Evolutionary conservation across 2,329 filamentous ascomycete genomes (phyloP).

Genomic region (Corynespora cassiicola): DNA sequence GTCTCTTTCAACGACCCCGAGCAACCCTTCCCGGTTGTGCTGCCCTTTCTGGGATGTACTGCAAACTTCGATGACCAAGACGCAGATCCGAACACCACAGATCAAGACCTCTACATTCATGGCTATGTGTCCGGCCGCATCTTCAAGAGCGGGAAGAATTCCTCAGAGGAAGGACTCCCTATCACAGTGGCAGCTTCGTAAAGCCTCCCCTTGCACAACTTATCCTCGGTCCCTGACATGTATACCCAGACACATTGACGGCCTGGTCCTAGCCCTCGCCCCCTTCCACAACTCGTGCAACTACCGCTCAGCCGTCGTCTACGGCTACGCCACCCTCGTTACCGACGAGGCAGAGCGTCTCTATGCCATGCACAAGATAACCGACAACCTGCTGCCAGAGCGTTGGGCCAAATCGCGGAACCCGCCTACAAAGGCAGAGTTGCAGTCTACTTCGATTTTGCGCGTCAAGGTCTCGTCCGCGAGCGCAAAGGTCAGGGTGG

Average conservation of each 20-base stretch:
- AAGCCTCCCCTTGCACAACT: background rate
- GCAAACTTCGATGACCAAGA: slow-evolving; percentile 49
- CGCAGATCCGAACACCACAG: slow-evolving; percentile 64
- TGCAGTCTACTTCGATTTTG: slow-evolving; percentile 36
- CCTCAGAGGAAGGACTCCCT: slow-evolving; percentile 37
- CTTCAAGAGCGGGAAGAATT: slow-evolving; percentile 50
- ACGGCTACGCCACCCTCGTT: slow-evolving; percentile 37
- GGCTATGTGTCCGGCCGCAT: slow-evolving; percentile 62
- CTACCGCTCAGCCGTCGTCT: slow-evolving; percentile 38
- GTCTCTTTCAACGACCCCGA: slow-evolving; percentile 42
- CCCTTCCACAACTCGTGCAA: slow-evolving; percentile 47
- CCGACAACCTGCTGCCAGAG: slow-evolving; percentile 37
- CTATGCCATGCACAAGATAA: slow-evolving; percentile 40
- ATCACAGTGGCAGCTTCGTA: slow-evolving; percentile 51
- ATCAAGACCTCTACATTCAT: slow-evolving; percentile 41
- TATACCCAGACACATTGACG: slow-evolving; percentile 32
- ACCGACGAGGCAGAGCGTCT: slow-evolving; percentile 26
- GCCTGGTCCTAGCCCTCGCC: slow-evolving; percentile 40
- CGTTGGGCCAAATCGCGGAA: slow-evolving; percentile 39
- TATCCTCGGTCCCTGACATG: background rate
- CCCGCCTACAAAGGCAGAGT: slow-evolving; percentile 36
- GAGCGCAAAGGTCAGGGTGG: slow-evolving; percentile 40
- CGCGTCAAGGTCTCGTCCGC: slow-evolving; percentile 32
- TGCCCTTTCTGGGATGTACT: slow-evolving; percentile 50
- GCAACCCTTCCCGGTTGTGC: slow-evolving; percentile 61